Evolutionary conservation across 768 basidiomycete genomes (phyloP), one percentile per base, ranked within the genome.

Genomic region (Mrakia hoshinonis): DNA sequence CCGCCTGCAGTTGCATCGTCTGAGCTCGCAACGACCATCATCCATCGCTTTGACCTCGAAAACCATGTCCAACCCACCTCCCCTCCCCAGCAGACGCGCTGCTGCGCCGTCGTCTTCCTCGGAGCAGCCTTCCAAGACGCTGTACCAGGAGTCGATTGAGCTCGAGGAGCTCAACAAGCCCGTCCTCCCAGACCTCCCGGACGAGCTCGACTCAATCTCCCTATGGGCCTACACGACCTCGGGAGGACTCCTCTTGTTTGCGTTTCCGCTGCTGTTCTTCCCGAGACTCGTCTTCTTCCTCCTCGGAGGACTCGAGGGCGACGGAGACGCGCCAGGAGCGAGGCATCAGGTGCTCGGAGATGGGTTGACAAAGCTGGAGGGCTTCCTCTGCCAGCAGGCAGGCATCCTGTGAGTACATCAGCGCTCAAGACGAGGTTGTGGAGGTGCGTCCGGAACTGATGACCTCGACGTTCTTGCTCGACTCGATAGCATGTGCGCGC

Each of bases 151-250:
- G 26, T 49, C 47, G 18, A 66, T 66, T 12, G 64, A 66, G 20
- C 47, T 66, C 1, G 26, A 66, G 10, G 47, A 48, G 15, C 48
- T 51, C 46, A 26, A 24, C 43, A 0, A 13, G 2, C 29, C 47
- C 36, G 58, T 61, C 26, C 39, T 39, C 10, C 51, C 65, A 11
- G 46, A 48, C 26, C 12, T 31, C 2, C 13, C 18, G 4, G 29
- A 46, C 24, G 26, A 43, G 36, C 10, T 52, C n/a, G 70, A 71
- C 31, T 26, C 64, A 29, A 46, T 71, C 54, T 66, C 64, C 13
- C 26, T 65, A 38, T 71, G 63, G 63, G 63, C 70, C 31, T 71
- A 71, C 64, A 55, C 70, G 29, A 49, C 70, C 0, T 39, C 70
- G n/a, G 39, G 38, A 4, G 34, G 29, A 6, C 70, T 71, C 29